Evolutionary conservation across 768 basidiomycete genomes (phyloP).

Genomic region (Tulasnella sp.): DNA sequence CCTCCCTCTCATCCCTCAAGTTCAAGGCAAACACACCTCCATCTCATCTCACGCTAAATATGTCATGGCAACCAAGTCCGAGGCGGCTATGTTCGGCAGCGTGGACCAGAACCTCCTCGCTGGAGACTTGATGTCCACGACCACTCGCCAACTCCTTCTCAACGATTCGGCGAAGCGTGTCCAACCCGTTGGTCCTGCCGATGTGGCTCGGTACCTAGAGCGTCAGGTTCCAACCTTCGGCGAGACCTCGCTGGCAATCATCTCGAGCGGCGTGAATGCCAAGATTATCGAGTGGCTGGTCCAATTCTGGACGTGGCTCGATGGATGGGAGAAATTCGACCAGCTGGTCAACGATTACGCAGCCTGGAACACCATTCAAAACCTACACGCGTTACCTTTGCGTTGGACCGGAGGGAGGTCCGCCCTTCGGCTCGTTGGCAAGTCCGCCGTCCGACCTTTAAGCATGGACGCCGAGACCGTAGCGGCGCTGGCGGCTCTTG

Average conservation of each 20-base stretch:
- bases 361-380: neutral
- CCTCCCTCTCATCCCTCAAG: constrained; percentile 8
- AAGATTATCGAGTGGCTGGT: constrained; percentile 45
- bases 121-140: neutral
- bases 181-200: neutral
- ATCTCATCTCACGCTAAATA: constrained; percentile 1
- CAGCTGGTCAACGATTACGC: neutral
- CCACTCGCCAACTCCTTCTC: neutral
- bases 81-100: neutral
- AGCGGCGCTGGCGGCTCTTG: neutral
- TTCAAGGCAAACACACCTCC: neutral
- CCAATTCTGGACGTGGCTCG: constrained; percentile 53
- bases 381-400: neutral
- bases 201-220: neutral
- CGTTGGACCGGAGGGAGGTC: neutral
- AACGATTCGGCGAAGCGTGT: neutral
- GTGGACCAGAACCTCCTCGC: constrained; percentile 2
- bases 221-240: neutral
- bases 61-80: neutral
- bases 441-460: neutral
- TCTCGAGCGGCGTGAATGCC: constrained; percentile 35
- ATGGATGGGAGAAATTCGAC: constrained; percentile 38
- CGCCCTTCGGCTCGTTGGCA: neutral
- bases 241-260: neutral
- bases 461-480: neutral